Base-by-base conservation (phyloP, 1,284 basidiomycete species). In the Stygiomarasmius scandens region DNA sequence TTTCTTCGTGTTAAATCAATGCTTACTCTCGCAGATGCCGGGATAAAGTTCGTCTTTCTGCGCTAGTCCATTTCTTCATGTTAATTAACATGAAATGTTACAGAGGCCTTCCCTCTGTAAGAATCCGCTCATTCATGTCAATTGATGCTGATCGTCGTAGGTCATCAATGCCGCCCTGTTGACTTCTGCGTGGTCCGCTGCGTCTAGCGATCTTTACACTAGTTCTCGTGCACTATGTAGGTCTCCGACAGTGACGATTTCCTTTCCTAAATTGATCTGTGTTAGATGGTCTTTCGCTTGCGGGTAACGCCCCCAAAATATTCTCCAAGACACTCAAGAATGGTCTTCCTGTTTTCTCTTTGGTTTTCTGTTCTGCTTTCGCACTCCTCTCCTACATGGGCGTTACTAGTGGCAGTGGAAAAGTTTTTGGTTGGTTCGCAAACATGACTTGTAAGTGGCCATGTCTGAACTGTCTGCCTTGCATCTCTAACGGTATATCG, bases 121-220 rank as follows among this genome's bases (percentile, higher is more conserved):
- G 74, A 64, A 19, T 53, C 66, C 23, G 36, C 2, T 6, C 19
- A 11, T 41, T 11, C 22, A 22, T 41, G 12, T 12, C 25, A 32
- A 24, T 14, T 23, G 5, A 43, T 22, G 11, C n/a, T 22, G 6
- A 44, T 20, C n/a, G n/a, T 11, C n/a, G 3, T 49, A 87, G 86
- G 75, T 95, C 63, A 93, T 95, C 74, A 96, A 96, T 70, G 93
- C 94, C 6, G 87, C 85, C 68, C 80, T 96, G 27, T 74, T 96
- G 55, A 90, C 88, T 24, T 92, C 92, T 1, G 94, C 94, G 1
- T 92, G 90, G 83, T 94, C 91, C 5, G 92, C 94, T 4, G 92
- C 90, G 2, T 90, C 87, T 38, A 90, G 89, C 62, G 89, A 95
- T 66, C 70, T 96, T 53, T 96, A 93, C 73, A 89, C 87, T 1